Conservation (phyloP, 805 yeast species). For the Barnettozyma salicaria region DNA sequence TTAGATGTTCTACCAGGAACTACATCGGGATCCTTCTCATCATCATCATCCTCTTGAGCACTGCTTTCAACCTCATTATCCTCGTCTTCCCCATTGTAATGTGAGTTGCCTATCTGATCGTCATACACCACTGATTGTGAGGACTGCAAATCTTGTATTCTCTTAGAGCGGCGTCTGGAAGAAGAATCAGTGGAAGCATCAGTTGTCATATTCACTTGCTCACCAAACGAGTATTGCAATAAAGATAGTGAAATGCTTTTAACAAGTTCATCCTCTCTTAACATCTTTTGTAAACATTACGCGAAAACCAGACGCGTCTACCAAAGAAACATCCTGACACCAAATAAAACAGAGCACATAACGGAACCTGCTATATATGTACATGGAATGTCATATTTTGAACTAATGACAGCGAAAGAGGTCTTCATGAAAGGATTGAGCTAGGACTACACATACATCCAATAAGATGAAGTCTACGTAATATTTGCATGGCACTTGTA, state of each 20-base stretch:
- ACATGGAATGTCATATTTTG: too few relatives aligned
- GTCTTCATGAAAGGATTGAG: too few relatives aligned
- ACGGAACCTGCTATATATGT: too few relatives aligned
- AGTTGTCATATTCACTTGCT: conserved; percentile 5
- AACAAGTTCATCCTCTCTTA: not conserved
- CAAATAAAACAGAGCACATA: too few relatives aligned
- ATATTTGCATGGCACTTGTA: too few relatives aligned
- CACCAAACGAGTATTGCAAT: not conserved
- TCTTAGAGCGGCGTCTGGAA: conserved; percentile 20
- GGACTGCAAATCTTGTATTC: conserved; percentile 15
- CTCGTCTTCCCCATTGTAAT: conserved; percentile 20
- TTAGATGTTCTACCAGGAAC: conserved; percentile 4
- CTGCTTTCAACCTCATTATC: too few relatives aligned
- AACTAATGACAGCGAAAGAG: too few relatives aligned
- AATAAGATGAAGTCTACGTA: too few relatives aligned
- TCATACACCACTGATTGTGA: conserved; percentile 21
- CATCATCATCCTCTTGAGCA: conserved; percentile 18
- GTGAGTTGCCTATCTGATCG: conserved; percentile 19
- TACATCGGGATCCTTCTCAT: conserved; percentile 10
- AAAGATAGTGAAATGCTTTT: too few relatives aligned
- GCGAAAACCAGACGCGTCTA: not conserved
- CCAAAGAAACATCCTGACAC: too few relatives aligned
- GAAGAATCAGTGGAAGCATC: not conserved
- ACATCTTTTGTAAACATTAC: not conserved
- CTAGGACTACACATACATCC: too few relatives aligned